Conservation (phyloP, 345 rosid genomes). For the Eutrema yunnanense region DNA sequence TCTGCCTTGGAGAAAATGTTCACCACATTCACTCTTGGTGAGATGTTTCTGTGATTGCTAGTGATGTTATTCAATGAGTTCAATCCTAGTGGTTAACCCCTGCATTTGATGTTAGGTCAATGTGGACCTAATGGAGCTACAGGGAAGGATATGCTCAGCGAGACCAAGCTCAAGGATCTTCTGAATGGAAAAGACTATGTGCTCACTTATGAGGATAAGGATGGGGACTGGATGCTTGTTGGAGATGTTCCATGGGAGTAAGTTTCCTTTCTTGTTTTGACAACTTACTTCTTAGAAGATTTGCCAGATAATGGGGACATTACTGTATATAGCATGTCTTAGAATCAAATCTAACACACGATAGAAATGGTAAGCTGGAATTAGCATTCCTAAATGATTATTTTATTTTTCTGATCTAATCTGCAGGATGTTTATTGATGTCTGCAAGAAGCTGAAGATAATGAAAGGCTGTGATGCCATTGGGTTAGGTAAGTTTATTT, state of each 20-base stretch:
- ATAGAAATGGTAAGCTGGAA: neutral
- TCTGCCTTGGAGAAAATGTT: slow-evolving; percentile 92
- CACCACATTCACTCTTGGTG: slow-evolving; percentile 86
- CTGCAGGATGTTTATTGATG: slow-evolving; percentile 75
- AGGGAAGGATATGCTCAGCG: slow-evolving; percentile 58
- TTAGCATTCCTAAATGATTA: neutral
- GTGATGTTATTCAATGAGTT: neutral
- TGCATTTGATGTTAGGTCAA: slow-evolving; percentile 48
- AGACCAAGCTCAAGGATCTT: slow-evolving; percentile 74
- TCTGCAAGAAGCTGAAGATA: slow-evolving; percentile 88
- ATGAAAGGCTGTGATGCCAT: slow-evolving; percentile 94
- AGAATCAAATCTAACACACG: neutral
- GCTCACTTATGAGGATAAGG: slow-evolving; percentile 91
- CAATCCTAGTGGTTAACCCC: slow-evolving; percentile 4
- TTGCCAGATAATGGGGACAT: neutral
- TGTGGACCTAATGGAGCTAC: slow-evolving; percentile 57
- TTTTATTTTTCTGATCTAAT: neutral
- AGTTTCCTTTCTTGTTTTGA: slow-evolving; percentile 22
- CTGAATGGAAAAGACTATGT: slow-evolving; percentile 86
- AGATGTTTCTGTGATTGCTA: slow-evolving; percentile 25
- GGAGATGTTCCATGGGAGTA: slow-evolving; percentile 99
- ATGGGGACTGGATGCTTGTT: slow-evolving; percentile 95
- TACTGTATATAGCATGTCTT: neutral
- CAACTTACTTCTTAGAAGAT: neutral
- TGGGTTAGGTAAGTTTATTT: slow-evolving; percentile 57